Base-by-base conservation (phyloP, 2,329 filamentous ascomycete species). In the Stagonosporopsis vannaccii region DNA sequence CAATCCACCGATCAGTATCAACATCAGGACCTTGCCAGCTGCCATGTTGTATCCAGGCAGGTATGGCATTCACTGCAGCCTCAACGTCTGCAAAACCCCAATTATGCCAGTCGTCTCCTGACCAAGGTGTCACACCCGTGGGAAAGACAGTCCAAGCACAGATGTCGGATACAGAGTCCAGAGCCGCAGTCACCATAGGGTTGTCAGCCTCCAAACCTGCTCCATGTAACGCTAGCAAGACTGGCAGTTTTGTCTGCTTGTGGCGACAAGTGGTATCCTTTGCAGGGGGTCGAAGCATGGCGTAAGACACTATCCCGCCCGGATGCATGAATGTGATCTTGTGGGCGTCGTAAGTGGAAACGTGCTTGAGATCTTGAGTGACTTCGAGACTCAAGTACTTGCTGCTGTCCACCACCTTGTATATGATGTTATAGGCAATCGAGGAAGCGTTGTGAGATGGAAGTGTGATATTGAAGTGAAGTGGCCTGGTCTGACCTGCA, bases 81-180 rank as follows among this genome's bases (percentile, higher is more conserved):
- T 85, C 78, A 25, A 84, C 77, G 68, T 87, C 85, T 19, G 80
- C 75, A 60, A 82, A 81, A 0, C 84, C 84, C 83, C 84, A 87
- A 5, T 75, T 79, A 65, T 86, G 85, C 85, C 85, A 87, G 63
- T 87, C 85, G 68, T 87, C 84, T 22, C 81, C 81, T 61, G 82
- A 84, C 85, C 85, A 87, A 6, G 82, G 71, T 17, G 83, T 86
- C 15, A 82, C 82, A 20, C 84, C 85, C 3, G 80, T 83, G 9
- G 85, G 84, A 61, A 84, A 81, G 15, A 87, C 47, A 1, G 82
- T 74, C 82, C 83, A 87, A 2, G 82, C 79, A 58, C 81, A 83
- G 20, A 86, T 70, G 56, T 84, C 79, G 20, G 81, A 77, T 1
- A 83, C 72, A 19, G 74, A 71, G 65, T 85, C 79, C 30, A 87